phyloP scores from a whole-genome alignment of 345 rosid genomes.

The Aurinia saxatilis region DNA sequence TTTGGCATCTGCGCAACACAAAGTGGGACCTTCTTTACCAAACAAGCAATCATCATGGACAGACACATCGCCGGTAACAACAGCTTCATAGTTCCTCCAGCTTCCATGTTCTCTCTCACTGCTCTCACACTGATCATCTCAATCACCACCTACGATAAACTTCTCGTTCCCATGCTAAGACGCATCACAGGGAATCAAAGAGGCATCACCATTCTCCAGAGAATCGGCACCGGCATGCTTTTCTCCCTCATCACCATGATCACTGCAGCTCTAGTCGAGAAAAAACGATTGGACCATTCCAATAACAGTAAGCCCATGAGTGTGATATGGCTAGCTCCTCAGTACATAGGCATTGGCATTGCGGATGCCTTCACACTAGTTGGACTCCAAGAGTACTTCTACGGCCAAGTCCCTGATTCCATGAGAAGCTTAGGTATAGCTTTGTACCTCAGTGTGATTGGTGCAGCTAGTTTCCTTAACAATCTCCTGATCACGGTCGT shows the following conservation, averaged over 20 bases:
- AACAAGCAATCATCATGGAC: constrained; percentile 61
- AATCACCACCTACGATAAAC: constrained; percentile 37
- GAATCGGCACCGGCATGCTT: constrained; percentile 83
- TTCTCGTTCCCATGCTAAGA: constrained; percentile 36
- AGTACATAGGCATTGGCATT: constrained; percentile 56
- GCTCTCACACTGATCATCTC: constrained; percentile 38
- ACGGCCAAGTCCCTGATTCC: constrained; percentile 91
- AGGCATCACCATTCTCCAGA: constrained; percentile 76
- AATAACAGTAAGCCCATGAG: constrained; percentile 43
- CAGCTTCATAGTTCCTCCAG: constrained; percentile 40
- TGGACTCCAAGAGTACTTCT: constrained; percentile 88
- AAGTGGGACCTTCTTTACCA: constrained; percentile 76
- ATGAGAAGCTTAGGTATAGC: constrained; percentile 97
- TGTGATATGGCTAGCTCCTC: constrained; percentile 86
- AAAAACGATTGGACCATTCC: constrained; percentile 35
- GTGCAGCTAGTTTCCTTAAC: constrained; percentile 68
- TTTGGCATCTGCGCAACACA: constrained; percentile 77
- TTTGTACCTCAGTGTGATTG: constrained; percentile 72
- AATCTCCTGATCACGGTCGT: constrained; percentile 55
- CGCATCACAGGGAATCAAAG: constrained; percentile 40
- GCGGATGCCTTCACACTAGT: constrained; percentile 76
- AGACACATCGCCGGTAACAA: constrained; percentile 29
- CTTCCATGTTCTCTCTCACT: constrained; percentile 28
- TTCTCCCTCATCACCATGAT: constrained; percentile 64
- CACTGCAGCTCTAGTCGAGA: constrained; percentile 71